Evolutionary conservation across 768 basidiomycete genomes (phyloP).

Genomic region (Podaxis sp.): DNA sequence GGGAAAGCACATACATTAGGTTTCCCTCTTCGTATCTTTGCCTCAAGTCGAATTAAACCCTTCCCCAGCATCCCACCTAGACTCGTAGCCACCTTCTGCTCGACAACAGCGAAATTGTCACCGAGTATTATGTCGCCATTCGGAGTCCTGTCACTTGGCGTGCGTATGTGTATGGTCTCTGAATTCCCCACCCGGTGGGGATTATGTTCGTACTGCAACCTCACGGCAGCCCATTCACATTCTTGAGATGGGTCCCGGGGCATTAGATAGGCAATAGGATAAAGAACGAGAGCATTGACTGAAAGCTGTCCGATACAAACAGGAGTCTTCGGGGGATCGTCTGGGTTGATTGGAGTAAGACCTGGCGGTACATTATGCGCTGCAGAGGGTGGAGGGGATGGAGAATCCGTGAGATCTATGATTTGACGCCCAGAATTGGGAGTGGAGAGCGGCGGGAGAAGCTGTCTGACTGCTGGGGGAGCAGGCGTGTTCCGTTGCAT

Average conservation of each 20-base stretch:
- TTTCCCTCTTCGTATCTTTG: slow-evolving; percentile 65
- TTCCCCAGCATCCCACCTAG: slow-evolving; percentile 84
- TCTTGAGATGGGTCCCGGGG: slow-evolving; percentile 43
- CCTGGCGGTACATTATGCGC: slow-evolving; percentile 24
- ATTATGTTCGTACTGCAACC: slow-evolving; percentile 68
- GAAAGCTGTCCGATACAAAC: slow-evolving; percentile 85
- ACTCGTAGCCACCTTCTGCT: slow-evolving; percentile 78
- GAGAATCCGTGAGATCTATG: slow-evolving; percentile 75
- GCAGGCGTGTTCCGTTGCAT: slow-evolving; percentile 23
- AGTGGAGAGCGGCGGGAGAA: slow-evolving; percentile 13
- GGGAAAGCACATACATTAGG: slow-evolving; percentile 49
- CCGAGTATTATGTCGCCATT: slow-evolving; percentile 55
- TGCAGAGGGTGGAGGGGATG: slow-evolving; percentile 45
- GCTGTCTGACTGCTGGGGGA: slow-evolving; percentile 19
- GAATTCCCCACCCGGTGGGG: slow-evolving; percentile 47
- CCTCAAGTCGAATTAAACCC: slow-evolving; percentile 78
- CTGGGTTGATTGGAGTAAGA: slow-evolving; percentile 41
- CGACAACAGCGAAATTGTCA: slow-evolving; percentile 80
- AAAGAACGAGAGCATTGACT: slow-evolving; percentile 84
- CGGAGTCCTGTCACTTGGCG: slow-evolving; percentile 50
- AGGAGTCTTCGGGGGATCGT: slow-evolving; percentile 75
- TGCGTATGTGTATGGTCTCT: slow-evolving; percentile 79
- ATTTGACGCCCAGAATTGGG: slow-evolving; percentile 45
- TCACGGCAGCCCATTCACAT: slow-evolving; percentile 66
- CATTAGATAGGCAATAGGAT: slow-evolving; percentile 69